A percentile compares a stretch with the other conserved stretches of the same genome.
These are phyloP conservation scores for Pseudogymnoascus sp. DNA, from an alignment of 2,329 filamentous ascomycete species.

Conservation along the genomic window DNA sequence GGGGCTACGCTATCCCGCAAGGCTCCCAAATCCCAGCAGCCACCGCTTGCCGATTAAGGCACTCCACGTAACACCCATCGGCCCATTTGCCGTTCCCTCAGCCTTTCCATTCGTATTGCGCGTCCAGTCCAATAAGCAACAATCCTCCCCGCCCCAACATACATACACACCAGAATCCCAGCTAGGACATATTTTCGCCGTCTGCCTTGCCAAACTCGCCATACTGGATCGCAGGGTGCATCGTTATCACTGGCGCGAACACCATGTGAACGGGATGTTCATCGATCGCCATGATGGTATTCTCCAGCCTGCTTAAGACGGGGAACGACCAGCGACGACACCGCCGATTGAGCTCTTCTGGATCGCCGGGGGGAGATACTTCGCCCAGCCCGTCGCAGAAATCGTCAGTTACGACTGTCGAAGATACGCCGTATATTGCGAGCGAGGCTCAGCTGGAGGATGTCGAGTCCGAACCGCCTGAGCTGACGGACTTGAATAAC, in stretches of 20 bases:
- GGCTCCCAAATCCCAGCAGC: slow-evolving; percentile 8
- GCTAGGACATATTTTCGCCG: neutral
- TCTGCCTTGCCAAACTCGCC: neutral
- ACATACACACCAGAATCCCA: neutral
- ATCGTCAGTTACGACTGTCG: neutral
- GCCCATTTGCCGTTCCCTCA: neutral
- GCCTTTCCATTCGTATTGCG: slow-evolving; percentile 8
- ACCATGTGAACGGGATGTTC: slow-evolving; percentile 15
- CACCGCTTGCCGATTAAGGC: slow-evolving; percentile 3
- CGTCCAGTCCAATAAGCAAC: neutral
- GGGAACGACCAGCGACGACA: slow-evolving; percentile 32
- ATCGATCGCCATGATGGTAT: slow-evolving; percentile 43
- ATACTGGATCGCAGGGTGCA: neutral
- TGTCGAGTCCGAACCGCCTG: slow-evolving; percentile 45
- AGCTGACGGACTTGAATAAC: slow-evolving; percentile 64
- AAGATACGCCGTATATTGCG: slow-evolving; percentile 41
- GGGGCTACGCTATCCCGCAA: slow-evolving; percentile 4
- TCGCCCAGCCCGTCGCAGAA: slow-evolving; percentile 28
- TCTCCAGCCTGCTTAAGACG: slow-evolving; percentile 43
- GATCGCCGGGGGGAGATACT: slow-evolving; percentile 28
- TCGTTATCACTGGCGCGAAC: neutral
- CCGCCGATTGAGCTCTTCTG: slow-evolving; percentile 24
- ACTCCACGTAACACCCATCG: neutral
- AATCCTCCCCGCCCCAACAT: neutral
- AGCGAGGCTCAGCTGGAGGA: slow-evolving; percentile 50